phyloP scores from a whole-genome alignment of 805 yeast genomes.

The Jamesozyma rosinii region DNA sequence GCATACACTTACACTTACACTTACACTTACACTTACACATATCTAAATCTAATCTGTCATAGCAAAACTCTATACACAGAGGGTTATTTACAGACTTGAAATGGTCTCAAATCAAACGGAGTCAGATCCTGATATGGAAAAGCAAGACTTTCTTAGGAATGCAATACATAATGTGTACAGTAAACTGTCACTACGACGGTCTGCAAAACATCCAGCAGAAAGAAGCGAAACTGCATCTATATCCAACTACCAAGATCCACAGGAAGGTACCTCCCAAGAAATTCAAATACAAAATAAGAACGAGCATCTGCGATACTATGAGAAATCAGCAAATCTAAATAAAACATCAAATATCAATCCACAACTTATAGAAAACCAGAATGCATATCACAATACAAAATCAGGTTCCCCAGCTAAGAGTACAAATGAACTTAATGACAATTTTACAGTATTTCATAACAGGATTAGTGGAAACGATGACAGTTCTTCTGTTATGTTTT shows the following conservation, averaged over 20 bases:
- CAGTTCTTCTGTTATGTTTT: slow-evolving; percentile 18
- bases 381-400: not conserved
- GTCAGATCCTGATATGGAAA: not conserved
- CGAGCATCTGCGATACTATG: not conserved
- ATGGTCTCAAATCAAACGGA: not conserved
- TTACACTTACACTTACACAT: not conserved
- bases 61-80: not conserved
- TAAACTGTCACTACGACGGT: slow-evolving; percentile 2
- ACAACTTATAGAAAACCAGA: not conserved
- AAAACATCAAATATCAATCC: not conserved
- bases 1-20: not conserved
- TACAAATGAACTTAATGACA: not conserved
- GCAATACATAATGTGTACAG: slow-evolving; percentile 3
- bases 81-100: not conserved
- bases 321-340: not conserved
- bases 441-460: not conserved
- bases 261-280: not conserved
- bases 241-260: not conserved
- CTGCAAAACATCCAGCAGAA: not conserved
- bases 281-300: not conserved
- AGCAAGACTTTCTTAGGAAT: slow-evolving; percentile 2
- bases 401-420: too few relatives aligned
- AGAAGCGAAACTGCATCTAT: not conserved
- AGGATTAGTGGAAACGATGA: slow-evolving; percentile 1
- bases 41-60: not conserved